Conservation (phyloP, 2,329 filamentous ascomycete species). For the Aspergillus awamori region DNA sequence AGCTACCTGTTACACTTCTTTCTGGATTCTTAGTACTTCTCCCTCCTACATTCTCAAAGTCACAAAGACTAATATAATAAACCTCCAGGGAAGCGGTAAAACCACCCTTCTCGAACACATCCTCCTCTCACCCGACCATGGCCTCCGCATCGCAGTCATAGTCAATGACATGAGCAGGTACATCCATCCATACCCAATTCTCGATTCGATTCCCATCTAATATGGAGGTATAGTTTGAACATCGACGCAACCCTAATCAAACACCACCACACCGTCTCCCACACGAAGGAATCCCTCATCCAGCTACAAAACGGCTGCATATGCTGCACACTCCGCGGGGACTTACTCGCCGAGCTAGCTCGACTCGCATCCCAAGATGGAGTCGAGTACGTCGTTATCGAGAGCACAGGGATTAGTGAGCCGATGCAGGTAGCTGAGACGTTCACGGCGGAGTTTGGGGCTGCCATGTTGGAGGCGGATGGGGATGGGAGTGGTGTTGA, state of each 20-base stretch:
- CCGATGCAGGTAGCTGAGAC: constrained; percentile 75
- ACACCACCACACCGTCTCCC: constrained; percentile 56
- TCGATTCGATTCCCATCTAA: neutral
- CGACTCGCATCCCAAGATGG: constrained; percentile 62
- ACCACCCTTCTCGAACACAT: constrained; percentile 72
- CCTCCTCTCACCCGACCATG: constrained; percentile 64
- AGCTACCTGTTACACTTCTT: constrained; percentile 61
- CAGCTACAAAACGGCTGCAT: constrained; percentile 75
- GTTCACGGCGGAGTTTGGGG: constrained; percentile 61
- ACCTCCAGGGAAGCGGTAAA: constrained; percentile 65
- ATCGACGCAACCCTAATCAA: constrained; percentile 66
- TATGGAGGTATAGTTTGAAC: constrained; percentile 53
- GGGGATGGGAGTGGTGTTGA: constrained; percentile 45
- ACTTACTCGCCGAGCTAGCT: constrained; percentile 70
- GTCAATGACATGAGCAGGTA: constrained; percentile 72
- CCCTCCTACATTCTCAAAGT: neutral
- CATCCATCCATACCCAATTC: too few relatives aligned
- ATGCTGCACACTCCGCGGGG: constrained; percentile 73
- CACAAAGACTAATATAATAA: neutral
- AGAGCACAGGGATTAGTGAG: constrained; percentile 72
- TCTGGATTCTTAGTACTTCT: constrained; percentile 59
- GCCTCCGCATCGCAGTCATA: constrained; percentile 69
- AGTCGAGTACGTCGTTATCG: constrained; percentile 73
- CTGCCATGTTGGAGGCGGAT: constrained; percentile 52
- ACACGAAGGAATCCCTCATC: constrained; percentile 66